Evolutionary conservation across 2,329 filamentous ascomycete genomes (phyloP).

Genomic region (Fusarium piperis): DNA sequence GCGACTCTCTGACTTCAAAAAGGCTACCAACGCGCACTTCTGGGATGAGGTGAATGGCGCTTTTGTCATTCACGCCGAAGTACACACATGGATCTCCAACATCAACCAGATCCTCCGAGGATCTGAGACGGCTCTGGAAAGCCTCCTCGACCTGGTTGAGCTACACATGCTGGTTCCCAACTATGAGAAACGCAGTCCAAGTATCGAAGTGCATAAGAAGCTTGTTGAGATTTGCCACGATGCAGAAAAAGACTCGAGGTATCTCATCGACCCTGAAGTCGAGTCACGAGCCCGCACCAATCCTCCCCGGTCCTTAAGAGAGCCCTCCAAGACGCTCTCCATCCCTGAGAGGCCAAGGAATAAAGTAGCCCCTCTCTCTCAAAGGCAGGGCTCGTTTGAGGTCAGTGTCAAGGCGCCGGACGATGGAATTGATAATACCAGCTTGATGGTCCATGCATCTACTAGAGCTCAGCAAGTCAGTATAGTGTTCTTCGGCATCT

Average conservation of each 20-base stretch:
- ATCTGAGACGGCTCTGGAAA: neutral
- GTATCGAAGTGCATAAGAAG: neutral
- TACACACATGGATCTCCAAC: neutral
- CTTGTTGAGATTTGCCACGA: neutral
- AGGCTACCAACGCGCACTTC: neutral
- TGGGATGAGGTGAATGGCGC: neutral
- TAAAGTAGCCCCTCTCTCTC: neutral
- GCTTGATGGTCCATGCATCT: neutral
- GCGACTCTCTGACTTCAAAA: neutral
- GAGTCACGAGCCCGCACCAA: neutral
- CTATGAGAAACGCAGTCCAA: fast-evolving
- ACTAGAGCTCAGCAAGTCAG: neutral
- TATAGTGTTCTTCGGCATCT: fast-evolving
- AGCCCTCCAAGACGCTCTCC: neutral
- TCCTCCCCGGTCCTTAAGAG: neutral
- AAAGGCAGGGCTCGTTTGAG: neutral
- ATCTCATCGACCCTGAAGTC: neutral
- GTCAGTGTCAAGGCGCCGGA: neutral
- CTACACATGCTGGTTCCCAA: neutral
- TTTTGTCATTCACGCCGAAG: neutral
- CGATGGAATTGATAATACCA: neutral
- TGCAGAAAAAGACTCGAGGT: neutral
- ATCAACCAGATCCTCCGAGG: neutral
- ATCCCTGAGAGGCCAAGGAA: too few relatives aligned
- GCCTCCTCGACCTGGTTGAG: neutral